Evolutionary conservation across 768 basidiomycete genomes (phyloP).

Genomic region (Holtermanniella nyarrowii): DNA sequence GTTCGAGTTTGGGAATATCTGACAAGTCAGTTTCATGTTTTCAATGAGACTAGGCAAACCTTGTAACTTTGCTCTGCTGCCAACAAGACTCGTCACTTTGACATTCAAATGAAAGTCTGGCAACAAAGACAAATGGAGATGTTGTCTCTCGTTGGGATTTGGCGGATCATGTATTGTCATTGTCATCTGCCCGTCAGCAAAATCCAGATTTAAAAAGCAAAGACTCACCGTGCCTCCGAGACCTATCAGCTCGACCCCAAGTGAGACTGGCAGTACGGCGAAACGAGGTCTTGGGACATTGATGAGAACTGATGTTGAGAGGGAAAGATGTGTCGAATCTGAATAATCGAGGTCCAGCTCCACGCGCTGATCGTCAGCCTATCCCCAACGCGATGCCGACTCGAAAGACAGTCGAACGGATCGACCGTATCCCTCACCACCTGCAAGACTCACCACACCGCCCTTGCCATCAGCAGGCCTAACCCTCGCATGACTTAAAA

Average conservation of each 20-base stretch:
- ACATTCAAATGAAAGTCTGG: constrained; percentile 80
- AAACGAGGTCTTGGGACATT: constrained; percentile 45
- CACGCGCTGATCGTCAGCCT: constrained; percentile 49
- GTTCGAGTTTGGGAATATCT: constrained; percentile 93
- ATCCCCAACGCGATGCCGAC: background rate
- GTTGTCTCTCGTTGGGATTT: constrained; percentile 42
- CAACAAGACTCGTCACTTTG: constrained; percentile 81
- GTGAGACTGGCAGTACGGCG: constrained; percentile 50
- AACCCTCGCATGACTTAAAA: constrained; percentile 59
- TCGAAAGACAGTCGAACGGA: background rate
- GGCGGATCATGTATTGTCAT: constrained; percentile 41
- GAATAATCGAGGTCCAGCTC: constrained; percentile 76
- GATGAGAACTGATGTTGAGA: constrained; percentile 43
- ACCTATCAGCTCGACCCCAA: constrained; percentile 76
- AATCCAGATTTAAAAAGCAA: background rate
- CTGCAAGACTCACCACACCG: constrained; percentile 31
- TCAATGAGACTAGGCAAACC: constrained; percentile 13
- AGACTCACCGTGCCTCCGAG: constrained; percentile 60
- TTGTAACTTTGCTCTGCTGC: constrained; percentile 91
- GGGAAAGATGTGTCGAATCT: constrained; percentile 62
- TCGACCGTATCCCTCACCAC: background rate
- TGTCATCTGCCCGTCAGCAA: constrained; percentile 18
- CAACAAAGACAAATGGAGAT: constrained; percentile 62
- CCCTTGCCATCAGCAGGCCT: constrained; percentile 44
- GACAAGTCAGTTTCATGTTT: background rate